A percentile compares a stretch with the other conserved stretches of the same genome.
These are phyloP conservation scores for Fusarium decemcellulare DNA, from an alignment of 2,329 filamentous ascomycete species.

Conservation along the genomic window DNA sequence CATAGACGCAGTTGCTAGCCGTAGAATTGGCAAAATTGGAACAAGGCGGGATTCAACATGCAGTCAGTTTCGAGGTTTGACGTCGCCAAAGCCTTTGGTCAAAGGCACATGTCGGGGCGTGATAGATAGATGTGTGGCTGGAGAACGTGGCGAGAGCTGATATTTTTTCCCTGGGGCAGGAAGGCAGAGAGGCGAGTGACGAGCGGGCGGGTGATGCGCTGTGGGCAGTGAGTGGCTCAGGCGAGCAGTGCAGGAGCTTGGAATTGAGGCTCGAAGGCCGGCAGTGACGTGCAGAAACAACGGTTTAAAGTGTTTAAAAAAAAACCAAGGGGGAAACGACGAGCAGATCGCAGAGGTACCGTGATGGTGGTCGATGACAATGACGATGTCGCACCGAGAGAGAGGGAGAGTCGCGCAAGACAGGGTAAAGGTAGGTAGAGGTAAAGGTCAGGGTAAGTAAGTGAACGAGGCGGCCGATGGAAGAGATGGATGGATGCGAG, in stretches of 20 bases:
- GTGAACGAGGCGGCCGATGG: slow-evolving; percentile 42
- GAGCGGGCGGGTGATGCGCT: slow-evolving; percentile 40
- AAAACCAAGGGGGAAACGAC: slow-evolving; percentile 2
- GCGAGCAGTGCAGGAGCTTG: slow-evolving; percentile 32
- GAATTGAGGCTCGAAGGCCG: slow-evolving; percentile 43
- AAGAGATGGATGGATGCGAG: slow-evolving; percentile 39
- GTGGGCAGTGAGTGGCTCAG: slow-evolving; percentile 44
- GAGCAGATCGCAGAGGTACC: slow-evolving; percentile 28
- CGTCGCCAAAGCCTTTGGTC: slow-evolving; percentile 42
- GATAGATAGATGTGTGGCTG: slow-evolving; percentile 58
- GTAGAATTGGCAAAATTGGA: slow-evolving; percentile 37
- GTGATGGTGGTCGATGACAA: slow-evolving; percentile 32
- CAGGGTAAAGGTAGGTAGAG: slow-evolving; percentile 21
- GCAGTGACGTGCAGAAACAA: slow-evolving; percentile 26
- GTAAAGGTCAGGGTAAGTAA: slow-evolving; percentile 18
- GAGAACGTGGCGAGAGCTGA: slow-evolving; percentile 61
- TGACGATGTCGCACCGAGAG: slow-evolving; percentile 36
- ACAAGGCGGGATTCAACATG: slow-evolving; percentile 34
- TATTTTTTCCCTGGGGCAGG: slow-evolving; percentile 44
- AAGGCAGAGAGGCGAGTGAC: slow-evolving; percentile 41
- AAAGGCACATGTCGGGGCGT: slow-evolving; percentile 55
- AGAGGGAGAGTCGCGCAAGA: slow-evolving; percentile 38
- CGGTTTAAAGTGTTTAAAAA: slow-evolving; percentile 25
- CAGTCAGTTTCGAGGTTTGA: slow-evolving; percentile 44
- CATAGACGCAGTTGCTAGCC: slow-evolving; percentile 57